phyloP scores from a whole-genome alignment of 495 filamentous ascomycete species.

The Rhizodiscina lignyota region DNA sequence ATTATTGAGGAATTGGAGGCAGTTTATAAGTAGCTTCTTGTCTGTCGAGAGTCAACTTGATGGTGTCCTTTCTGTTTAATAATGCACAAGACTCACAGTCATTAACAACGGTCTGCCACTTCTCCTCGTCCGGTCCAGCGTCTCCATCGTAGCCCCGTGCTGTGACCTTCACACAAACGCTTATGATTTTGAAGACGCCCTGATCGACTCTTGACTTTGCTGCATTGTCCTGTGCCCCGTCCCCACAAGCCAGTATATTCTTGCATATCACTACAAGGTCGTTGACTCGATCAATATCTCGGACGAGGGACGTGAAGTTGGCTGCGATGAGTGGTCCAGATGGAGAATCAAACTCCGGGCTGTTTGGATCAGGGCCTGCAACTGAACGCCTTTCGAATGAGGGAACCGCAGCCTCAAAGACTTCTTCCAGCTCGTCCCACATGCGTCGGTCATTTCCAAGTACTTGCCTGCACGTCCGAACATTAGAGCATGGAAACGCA shows the following conservation, averaged over 20 bases:
- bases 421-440: conserved; percentile 18
- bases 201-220: conserved; percentile 63
- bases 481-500: background rate
- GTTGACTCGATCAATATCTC: conserved; percentile 71
- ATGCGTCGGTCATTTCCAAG: conserved; percentile 15
- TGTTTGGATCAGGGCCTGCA: conserved; percentile 15
- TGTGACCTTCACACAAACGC: conserved; percentile 71
- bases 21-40: conserved; percentile 80
- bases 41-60: too few relatives aligned
- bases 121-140: conserved; percentile 44
- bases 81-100: conserved; percentile 20
- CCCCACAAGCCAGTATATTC: conserved; percentile 69
- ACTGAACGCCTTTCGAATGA: conserved; percentile 21
- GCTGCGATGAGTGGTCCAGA: conserved; percentile 47
- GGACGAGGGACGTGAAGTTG: conserved; percentile 56
- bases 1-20: conserved; percentile 82
- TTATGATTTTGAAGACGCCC: conserved; percentile 66
- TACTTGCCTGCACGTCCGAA: background rate
- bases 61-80: background rate
- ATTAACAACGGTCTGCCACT: conserved; percentile 49
- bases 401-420: conserved; percentile 20
- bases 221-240: conserved; percentile 73
- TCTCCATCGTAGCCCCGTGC: conserved; percentile 83
- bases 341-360: conserved; percentile 14
- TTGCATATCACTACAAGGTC: conserved; percentile 70